phyloP scores from a whole-genome alignment of 1,284 basidiomycete genomes.

The Takashimella koratensis region DNA sequence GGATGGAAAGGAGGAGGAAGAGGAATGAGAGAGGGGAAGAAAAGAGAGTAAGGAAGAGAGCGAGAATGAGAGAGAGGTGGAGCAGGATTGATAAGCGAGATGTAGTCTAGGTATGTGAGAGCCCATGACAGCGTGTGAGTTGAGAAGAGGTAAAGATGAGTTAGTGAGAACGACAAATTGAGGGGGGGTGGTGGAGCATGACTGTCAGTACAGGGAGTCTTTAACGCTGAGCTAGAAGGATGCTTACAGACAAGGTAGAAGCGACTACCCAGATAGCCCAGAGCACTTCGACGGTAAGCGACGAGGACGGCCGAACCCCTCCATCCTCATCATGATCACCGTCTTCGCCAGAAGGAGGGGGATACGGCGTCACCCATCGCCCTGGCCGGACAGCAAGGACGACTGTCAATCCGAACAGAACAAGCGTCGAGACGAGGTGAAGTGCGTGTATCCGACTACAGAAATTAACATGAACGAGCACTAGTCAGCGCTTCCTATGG shows the following conservation, averaged over 20 bases:
- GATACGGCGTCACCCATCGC: conserved; percentile 10
- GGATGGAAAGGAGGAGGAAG: conserved; percentile 12
- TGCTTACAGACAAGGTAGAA: no score
- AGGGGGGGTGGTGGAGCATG: not conserved
- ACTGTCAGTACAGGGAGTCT: no score
- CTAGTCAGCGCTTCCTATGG: not conserved
- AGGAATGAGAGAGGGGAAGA: conserved; percentile 4
- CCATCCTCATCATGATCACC: no score
- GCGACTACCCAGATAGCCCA: not conserved
- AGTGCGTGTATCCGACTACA: conserved; percentile 16
- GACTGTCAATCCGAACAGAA: conserved; percentile 16
- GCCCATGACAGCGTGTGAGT: conserved; percentile 10
- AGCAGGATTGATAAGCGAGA: conserved; percentile 16
- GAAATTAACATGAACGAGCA: not conserved
- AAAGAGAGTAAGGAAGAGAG: conserved; percentile 5
- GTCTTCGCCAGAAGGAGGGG: conserved; percentile 8
- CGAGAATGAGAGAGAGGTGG: conserved; percentile 11
- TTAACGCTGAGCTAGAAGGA: no score
- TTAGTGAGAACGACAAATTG: not conserved
- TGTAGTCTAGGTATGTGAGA: conserved; percentile 10
- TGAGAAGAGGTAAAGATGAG: not conserved
- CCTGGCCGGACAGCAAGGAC: conserved; percentile 15
- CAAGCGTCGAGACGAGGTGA: conserved; percentile 12
- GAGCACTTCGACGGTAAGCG: no score
- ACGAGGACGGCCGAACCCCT: conserved; percentile 1